These are phyloP conservation scores for Eremochloa ophiuroides DNA, from an alignment of 176 grass and related monocot genomes.

Conservation along the genomic window DNA sequence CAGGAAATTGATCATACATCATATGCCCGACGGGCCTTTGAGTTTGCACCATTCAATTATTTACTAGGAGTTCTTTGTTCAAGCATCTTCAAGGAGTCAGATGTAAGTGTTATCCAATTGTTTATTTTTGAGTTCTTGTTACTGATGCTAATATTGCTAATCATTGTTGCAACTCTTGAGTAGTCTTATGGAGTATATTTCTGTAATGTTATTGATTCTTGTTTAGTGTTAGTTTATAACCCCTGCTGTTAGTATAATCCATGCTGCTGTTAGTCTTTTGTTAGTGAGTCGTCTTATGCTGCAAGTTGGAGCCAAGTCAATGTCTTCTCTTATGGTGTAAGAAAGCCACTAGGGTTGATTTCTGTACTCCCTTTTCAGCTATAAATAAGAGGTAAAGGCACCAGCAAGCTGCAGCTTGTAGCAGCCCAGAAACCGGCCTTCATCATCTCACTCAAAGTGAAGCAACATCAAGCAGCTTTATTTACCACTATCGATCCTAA, in stretches of 20 bases:
- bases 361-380: neutral
- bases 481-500: neutral
- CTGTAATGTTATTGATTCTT: neutral
- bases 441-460: neutral
- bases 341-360: neutral
- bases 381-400: neutral
- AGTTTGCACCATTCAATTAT: conserved; percentile 64
- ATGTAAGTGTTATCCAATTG: conserved; percentile 60
- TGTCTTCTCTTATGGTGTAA: neutral
- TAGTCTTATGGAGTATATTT: neutral
- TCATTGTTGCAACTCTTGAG: neutral
- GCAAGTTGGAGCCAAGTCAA: neutral
- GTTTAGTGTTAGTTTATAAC: neutral
- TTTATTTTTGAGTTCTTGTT: neutral
- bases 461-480: neutral
- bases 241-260: neutral
- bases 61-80: conserved; percentile 65
- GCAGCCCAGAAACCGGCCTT: neutral
- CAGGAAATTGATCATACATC: conserved; percentile 87
- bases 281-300: neutral
- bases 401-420: neutral
- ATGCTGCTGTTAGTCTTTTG: neutral
- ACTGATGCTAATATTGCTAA: neutral
- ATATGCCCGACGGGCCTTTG: conserved; percentile 73
- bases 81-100: conserved; percentile 68